These are phyloP conservation scores for Colletotrichum musicola DNA, from an alignment of 2,329 filamentous ascomycete species.

Conservation along the genomic window DNA sequence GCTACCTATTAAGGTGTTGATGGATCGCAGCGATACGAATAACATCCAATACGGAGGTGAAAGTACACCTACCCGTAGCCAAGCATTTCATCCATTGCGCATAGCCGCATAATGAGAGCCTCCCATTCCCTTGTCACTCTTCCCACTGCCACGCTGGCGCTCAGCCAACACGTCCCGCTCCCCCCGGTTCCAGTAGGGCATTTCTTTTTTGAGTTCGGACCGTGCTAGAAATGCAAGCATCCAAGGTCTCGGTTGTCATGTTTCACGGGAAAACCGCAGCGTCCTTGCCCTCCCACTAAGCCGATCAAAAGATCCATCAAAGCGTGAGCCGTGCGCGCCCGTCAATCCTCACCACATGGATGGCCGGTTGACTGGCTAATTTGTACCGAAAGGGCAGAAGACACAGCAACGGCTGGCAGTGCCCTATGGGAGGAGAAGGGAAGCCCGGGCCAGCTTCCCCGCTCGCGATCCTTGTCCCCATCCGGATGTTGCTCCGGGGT, in stretches of 20 bases:
- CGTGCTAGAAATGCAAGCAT: slow-evolving; percentile 2
- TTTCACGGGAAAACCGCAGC: slow-evolving; percentile 24
- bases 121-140: neutral
- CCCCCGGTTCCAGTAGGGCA: neutral
- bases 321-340: slow-evolving; percentile 8
- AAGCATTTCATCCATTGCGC: neutral
- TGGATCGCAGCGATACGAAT: too few relatives aligned
- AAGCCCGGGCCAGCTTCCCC: slow-evolving; percentile 15
- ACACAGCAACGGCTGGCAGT: too few relatives aligned
- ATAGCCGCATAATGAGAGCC: neutral
- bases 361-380: neutral
- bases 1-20: too few relatives aligned
- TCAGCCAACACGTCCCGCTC: neutral
- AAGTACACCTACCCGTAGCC: too few relatives aligned
- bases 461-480: slow-evolving; percentile 25
- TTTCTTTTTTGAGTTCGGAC: slow-evolving; percentile 17
- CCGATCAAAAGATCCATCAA: neutral
- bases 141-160: neutral
- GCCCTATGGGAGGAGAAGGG: neutral
- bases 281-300: neutral
- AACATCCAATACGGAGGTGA: too few relatives aligned
- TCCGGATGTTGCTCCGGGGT: slow-evolving; percentile 23
- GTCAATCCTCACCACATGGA: neutral
- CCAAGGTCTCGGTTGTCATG: slow-evolving; percentile 24
- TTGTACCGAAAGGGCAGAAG: too few relatives aligned